Conservation (phyloP, 495 filamentous ascomycete genomes). For the Ramalina intermedia region DNA sequence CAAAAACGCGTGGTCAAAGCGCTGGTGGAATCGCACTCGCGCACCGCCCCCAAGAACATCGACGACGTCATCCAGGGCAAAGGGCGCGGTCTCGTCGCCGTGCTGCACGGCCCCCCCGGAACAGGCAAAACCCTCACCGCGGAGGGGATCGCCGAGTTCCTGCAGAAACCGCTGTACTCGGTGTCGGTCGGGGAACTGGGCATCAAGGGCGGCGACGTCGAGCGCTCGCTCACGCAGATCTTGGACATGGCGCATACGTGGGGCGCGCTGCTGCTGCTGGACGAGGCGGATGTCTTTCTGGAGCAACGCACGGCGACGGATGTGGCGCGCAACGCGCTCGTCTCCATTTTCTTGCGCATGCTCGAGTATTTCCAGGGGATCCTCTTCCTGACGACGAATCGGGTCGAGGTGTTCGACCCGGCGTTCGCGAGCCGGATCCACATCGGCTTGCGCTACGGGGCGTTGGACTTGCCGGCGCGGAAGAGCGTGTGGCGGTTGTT, state of each 20-base stretch:
- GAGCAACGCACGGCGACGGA: constrained; percentile 58
- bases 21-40: constrained; percentile 68
- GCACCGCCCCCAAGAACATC: constrained; percentile 66
- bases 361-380: constrained; percentile 71
- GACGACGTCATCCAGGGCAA: constrained; percentile 68
- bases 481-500: constrained; percentile 81
- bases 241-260: constrained; percentile 78
- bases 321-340: constrained; percentile 62
- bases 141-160: constrained; percentile 71
- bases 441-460: constrained; percentile 65
- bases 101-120: constrained; percentile 71
- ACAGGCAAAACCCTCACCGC: constrained; percentile 85
- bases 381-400: constrained; percentile 69
- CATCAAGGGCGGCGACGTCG: constrained; percentile 62
- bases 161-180: constrained; percentile 44
- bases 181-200: constrained; percentile 72
- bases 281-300: constrained; percentile 70
- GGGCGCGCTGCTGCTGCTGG: constrained; percentile 66
- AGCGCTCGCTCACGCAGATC: constrained; percentile 69
- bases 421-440: constrained; percentile 57
- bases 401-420: constrained; percentile 58
- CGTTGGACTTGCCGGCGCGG: constrained; percentile 60
- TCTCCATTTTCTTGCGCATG: constrained; percentile 58
- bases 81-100: constrained; percentile 57
- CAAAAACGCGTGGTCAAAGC: constrained; percentile 73